Evolutionary conservation across 805 yeast genomes (phyloP).

Genomic region (Kazachstania martiniae): DNA sequence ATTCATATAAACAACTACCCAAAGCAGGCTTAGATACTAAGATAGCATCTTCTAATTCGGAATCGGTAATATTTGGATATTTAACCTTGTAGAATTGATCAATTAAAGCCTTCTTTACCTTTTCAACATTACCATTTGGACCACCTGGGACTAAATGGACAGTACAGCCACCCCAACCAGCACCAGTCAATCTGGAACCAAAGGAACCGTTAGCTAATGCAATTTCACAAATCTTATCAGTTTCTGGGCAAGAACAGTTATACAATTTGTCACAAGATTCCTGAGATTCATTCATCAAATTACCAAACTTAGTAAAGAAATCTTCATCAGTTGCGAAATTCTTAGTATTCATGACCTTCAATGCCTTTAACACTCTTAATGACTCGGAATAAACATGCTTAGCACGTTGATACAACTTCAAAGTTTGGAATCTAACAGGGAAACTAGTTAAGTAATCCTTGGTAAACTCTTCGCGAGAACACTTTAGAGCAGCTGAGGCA

Average conservation of each 20-base stretch:
- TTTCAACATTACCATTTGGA: slow-evolving; percentile 14
- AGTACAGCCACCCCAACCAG: slow-evolving; percentile 70
- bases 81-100: slow-evolving; percentile 40
- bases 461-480: slow-evolving; percentile 33
- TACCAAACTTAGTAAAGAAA: slow-evolving; percentile 38
- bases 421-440: slow-evolving; percentile 44
- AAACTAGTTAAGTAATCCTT: slow-evolving; percentile 36
- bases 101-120: slow-evolving; percentile 37
- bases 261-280: slow-evolving; percentile 36
- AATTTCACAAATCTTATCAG: slow-evolving; percentile 42
- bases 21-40: slow-evolving; percentile 45
- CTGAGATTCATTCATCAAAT: slow-evolving; percentile 50
- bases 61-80: slow-evolving; percentile 39
- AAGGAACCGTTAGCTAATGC: slow-evolving; percentile 46
- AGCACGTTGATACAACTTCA: slow-evolving; percentile 46
- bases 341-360: slow-evolving; percentile 29
- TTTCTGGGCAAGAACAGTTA: slow-evolving; percentile 46
- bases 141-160: slow-evolving; percentile 43
- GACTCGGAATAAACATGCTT: slow-evolving; percentile 55
- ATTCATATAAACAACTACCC: slow-evolving; percentile 33
- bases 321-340: slow-evolving; percentile 15
- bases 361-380: slow-evolving; percentile 42
- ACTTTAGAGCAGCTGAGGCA: slow-evolving; percentile 34
- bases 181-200: slow-evolving; percentile 69
- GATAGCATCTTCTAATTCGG: slow-evolving; percentile 39